Conservation (phyloP, 164 flowering plant species). For the Sextonia rubra region DNA sequence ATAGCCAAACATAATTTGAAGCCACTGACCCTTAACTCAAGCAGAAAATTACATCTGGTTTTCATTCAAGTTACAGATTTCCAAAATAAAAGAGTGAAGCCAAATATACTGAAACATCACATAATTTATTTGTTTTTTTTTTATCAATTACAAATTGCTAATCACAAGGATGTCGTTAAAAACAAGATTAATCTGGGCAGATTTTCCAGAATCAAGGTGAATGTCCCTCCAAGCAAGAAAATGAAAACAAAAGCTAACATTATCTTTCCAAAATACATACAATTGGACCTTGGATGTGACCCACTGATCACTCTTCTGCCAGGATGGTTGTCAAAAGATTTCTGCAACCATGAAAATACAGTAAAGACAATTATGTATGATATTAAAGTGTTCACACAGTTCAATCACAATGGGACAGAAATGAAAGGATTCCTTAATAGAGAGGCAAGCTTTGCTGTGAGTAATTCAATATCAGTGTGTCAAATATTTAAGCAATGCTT, state of each 20-base stretch:
- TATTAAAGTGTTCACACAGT: too few species aligned
- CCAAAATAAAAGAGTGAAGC: too few species aligned
- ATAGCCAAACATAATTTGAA: too few species aligned
- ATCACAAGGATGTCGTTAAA: slow-evolving; percentile 33
- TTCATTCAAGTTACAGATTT: too few species aligned
- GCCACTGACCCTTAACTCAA: too few species aligned
- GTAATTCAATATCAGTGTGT: too few species aligned
- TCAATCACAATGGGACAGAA: neutral
- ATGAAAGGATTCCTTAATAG: neutral
- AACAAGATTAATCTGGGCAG: slow-evolving; percentile 48
- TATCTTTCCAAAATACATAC: slow-evolving; percentile 56
- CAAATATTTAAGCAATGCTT: too few species aligned
- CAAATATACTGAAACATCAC: too few species aligned
- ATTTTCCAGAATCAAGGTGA: slow-evolving; percentile 62
- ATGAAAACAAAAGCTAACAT: slow-evolving; percentile 48
- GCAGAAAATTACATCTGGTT: too few species aligned
- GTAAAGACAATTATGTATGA: neutral
- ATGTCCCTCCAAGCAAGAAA: slow-evolving; percentile 46
- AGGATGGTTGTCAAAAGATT: slow-evolving; percentile 7
- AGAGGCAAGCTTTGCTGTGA: neutral
- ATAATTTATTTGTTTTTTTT: neutral
- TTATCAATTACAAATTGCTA: neutral
- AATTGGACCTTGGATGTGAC: slow-evolving; percentile 18
- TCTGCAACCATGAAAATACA: slow-evolving; percentile 29
- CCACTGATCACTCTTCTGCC: slow-evolving; percentile 4